A percentile compares a stretch with the other conserved stretches of the same genome.
phyloP scores from a whole-genome alignment of 2,329 filamentous ascomycete species.

The Hysterium pulicare region DNA sequence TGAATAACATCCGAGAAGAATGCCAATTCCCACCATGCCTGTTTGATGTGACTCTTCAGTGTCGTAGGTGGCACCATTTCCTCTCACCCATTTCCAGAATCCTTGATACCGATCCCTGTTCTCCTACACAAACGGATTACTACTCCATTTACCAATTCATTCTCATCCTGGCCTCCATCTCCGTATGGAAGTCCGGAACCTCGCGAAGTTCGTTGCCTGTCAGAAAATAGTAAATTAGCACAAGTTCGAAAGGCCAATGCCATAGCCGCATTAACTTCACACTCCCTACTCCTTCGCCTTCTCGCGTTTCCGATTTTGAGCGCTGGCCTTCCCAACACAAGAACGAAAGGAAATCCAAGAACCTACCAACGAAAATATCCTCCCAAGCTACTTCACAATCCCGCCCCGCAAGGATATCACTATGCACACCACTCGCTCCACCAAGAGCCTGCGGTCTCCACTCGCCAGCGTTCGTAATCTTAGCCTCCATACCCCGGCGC shows the following conservation, averaged over 20 bases:
- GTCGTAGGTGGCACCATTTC: too few relatives aligned
- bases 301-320: too few relatives aligned
- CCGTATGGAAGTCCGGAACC: conserved; percentile 74
- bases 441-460: conserved; percentile 73
- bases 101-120: too few relatives aligned
- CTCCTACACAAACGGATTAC: too few relatives aligned
- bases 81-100: too few relatives aligned
- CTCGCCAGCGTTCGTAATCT: conserved; percentile 75
- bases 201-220: conserved; percentile 66
- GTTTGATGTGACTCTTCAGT: too few relatives aligned
- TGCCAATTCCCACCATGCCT: too few relatives aligned
- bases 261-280: too few relatives aligned
- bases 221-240: conserved; percentile 14
- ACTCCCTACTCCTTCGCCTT: too few relatives aligned
- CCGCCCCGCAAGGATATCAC: conserved; percentile 79
- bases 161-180: conserved; percentile 90
- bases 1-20: too few relatives aligned
- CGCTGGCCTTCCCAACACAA: conserved; percentile 1
- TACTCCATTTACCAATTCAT: conserved; percentile 56
- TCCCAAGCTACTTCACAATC: conserved; percentile 85
- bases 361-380: conserved; percentile 76
- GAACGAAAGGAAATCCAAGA: conserved; percentile 3
- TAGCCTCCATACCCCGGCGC: conserved; percentile 89
- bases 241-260: too few relatives aligned
- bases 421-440: conserved; percentile 69